Evolutionary conservation across 257 asterid genomes (phyloP), one percentile per base, ranked within the genome.

Genomic region (Solanum chiquidenum): DNA sequence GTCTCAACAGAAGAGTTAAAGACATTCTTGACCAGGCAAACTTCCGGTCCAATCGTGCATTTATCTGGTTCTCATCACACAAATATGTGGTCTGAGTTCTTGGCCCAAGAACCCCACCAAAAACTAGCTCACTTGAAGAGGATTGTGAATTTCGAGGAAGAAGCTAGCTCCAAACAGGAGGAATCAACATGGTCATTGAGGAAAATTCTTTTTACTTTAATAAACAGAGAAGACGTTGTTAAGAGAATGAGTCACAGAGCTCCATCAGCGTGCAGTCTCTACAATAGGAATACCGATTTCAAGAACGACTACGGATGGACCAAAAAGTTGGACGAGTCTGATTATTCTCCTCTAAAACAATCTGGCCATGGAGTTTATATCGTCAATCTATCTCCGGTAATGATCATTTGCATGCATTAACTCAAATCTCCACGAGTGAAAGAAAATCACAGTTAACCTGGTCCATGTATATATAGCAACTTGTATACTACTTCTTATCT

Each of bases 351-450:
- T 71, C 98, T 95, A 14, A 38, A 64, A 14, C 88, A 90, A 8
- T 93, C 95, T 0, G 93, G 93, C 68, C 38, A 92, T 10, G 94
- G 96, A 23, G 87, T 95, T 83, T 95, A 92, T 86, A 92, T 94
- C 1, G 98, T 95, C 90, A 93, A 93, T 89, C 98, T 97, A 58
- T 90, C 95, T 0, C 94, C 94, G 89, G 98, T 94, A 94, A 86
- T 12, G 31, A 60, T 3, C 34, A 25, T 27, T 42, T 55, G 29
- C 27, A 23, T 1, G 58, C 83, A 40, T 58, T 21, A 7, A 21
- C 77, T 72, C n/a, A 40, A 40, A 75, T 75, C 34, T 38, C 34
- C 34, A 3, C 0, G 20, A 0, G 2, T n/a, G 83, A 38, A 38
- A 75, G 58, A 29, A 76, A 76, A 76, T n/a, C 60, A 38, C n/a